These are phyloP conservation scores for Perilla frutescens DNA, from an alignment of 257 asterid species.

Conservation along the genomic window DNA sequence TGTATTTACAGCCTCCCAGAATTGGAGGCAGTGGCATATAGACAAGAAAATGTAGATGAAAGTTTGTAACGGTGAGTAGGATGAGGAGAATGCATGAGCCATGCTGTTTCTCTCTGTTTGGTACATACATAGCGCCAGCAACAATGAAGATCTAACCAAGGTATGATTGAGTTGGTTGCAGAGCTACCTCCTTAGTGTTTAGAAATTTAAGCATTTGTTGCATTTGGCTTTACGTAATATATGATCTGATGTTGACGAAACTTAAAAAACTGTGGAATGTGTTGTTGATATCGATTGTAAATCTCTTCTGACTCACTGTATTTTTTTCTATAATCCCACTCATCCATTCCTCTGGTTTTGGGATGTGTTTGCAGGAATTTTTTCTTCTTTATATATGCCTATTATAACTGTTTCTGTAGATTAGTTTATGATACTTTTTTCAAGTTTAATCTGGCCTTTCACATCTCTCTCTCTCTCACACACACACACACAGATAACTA, in stretches of 20 bases:
- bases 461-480: too few species aligned
- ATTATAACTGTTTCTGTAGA: not conserved
- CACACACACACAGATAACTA: too few species aligned
- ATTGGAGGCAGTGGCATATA: constrained; percentile 44
- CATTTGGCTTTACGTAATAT: not conserved
- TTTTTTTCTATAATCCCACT: constrained; percentile 9
- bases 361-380: constrained; percentile 5
- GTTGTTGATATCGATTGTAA: constrained; percentile 22
- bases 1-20: constrained; percentile 52
- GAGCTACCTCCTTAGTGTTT: not conserved
- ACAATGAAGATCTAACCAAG: not conserved
- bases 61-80: constrained; percentile 35
- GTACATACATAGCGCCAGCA: not conserved
- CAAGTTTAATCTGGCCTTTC: not conserved
- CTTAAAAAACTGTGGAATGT: constrained; percentile 21
- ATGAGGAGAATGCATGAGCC: constrained; percentile 18
- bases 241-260: constrained; percentile 22
- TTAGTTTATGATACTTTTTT: not conserved
- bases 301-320: constrained; percentile 27
- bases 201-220: constrained; percentile 18
- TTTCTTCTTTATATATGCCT: not conserved
- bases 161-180: constrained; percentile 35
- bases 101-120: constrained; percentile 7
- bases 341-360: not conserved
- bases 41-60: constrained; percentile 39